A percentile compares a stretch with the other conserved stretches of the same genome.
phyloP scores from a whole-genome alignment of 768 basidiomycete species.

The Psilocybe sp. region DNA sequence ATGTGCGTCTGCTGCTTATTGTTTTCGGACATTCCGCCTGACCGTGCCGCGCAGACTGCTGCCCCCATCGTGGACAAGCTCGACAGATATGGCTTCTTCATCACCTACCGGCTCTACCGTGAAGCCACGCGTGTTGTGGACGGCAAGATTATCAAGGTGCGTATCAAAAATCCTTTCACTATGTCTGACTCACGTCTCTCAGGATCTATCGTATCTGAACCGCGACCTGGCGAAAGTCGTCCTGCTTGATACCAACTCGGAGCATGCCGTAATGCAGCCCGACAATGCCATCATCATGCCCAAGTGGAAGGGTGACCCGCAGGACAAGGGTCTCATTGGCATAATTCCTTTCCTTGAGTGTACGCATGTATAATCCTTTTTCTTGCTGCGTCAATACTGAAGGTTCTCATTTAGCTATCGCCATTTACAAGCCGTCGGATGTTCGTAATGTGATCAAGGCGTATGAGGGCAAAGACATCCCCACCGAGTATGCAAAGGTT shows the following conservation, averaged over 20 bases:
- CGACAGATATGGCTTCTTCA: constrained; percentile 88
- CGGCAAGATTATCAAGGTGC: constrained; percentile 82
- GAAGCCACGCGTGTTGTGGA: constrained; percentile 85
- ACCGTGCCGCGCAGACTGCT: constrained; percentile 59
- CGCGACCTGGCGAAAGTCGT: constrained; percentile 90
- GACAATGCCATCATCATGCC: constrained; percentile 86
- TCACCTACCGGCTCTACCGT: constrained; percentile 88
- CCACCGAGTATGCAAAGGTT: constrained; percentile 83
- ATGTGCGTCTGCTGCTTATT: constrained; percentile 51
- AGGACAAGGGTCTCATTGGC: constrained; percentile 73
- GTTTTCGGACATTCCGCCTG: constrained; percentile 1
- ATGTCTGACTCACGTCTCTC: not conserved
- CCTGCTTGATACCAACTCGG: constrained; percentile 79
- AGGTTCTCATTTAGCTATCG: constrained; percentile 61
- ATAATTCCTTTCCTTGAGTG: constrained; percentile 98
- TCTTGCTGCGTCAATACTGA: not conserved
- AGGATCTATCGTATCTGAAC: constrained; percentile 94
- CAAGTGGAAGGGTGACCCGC: constrained; percentile 80
- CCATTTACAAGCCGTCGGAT: constrained; percentile 84
- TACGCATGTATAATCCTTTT: constrained; percentile 22
- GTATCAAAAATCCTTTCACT: constrained; percentile 1
- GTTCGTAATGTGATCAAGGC: constrained; percentile 84
- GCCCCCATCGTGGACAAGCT: constrained; percentile 87
- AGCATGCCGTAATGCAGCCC: constrained; percentile 75
- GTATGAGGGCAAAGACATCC: constrained; percentile 86